Base-by-base conservation (phyloP, 345 rosid species). In the Eucalyptus coolabah region DNA sequence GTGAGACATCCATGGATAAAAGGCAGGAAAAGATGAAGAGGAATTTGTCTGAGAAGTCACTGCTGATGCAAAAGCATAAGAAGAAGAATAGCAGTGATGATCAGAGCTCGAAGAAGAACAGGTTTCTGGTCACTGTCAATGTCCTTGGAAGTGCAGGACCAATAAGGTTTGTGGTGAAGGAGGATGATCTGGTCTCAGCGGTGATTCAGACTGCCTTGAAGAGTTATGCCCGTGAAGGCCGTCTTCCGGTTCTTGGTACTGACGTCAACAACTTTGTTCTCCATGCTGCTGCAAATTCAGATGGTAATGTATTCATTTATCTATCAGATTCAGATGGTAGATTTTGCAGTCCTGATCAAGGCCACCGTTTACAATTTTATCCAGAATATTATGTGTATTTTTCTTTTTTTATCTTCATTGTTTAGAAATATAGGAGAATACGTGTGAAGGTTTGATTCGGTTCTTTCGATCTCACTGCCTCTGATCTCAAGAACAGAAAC, bases 111-210 rank as follows among this genome's bases (percentile, higher is more conserved):
- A 92, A 92, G 89, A 95, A 95, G 82, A 92, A 90, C 40, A 92
- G 94, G 87, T 72, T 95, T 49, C 91, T 96, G 93, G 93, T 95
- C 60, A 94, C 90, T 51, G 92, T 97, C 63, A 96, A 93, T 28
- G 95, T 97, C 86, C 87, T 96, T 86, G 99, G 99, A 15, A 97
- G 98, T 86, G 95, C 96, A 15, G 99, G 98, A 30, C 97, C 98
- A 60, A 89, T 97, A 81, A 93, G 96, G 82, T 94, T 97, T 88
- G 90, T 96, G 69, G 97, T 94, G 19, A 94, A 91, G 63, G 95
- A 94, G 89, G 92, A 92, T 51, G 97, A 96, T 87, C 87, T 89
- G 12, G 97, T 95, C 49, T 92, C 95, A 40, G 90, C 92, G 45
- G 96, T 95, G 47, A 95, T 97, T 87, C 93, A 93, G 67, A 92